Base-by-base conservation (phyloP, 192 early-diverging fungal genomes). In the Phlyctochytrium bullatum region DNA sequence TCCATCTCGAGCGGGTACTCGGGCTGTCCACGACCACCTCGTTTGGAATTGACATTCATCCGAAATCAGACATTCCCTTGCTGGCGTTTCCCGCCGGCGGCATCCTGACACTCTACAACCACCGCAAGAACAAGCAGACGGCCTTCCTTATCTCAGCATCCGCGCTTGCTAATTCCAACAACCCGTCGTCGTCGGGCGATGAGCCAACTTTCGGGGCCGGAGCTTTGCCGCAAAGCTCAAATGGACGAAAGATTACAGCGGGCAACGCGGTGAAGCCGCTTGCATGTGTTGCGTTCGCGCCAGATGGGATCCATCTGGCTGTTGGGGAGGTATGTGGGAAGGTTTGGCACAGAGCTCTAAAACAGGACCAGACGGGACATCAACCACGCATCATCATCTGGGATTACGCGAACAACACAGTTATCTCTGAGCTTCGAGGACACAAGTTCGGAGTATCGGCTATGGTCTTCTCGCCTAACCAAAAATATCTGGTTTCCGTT, bases 81-180 rank as follows among this genome's bases (percentile, higher is more conserved):
- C 74, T 93, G 52, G 90, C 90, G 12, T 92, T 91, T 73, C 83
- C 89, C 0, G 91, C 91, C 47, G 91, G 90, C 16, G 84, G 87
- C 35, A 78, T 85, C 6, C 77, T 92, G 20, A 85, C 91, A 23
- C 72, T 92, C 28, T 93, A 91, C 75, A 89, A 91, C 72, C 83
- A 91, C 70, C 77, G 78, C 36, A 77, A 75, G 32, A 83, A 91
- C 66, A 84, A 83, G 59, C 89, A 91, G 64, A 65, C 88, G 1
- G 82, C 71, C 2, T 84, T 89, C 61, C 67, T 88, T 59, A 36
- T 34, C 27, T 30, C 70, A 30, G 24, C 25, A 34, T 24, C 30
- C 25, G 40, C 40, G 36, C 80, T 73, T 59, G 76, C 52, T 64
- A 77, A 32, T 59, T 71, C 34, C 66, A 69, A 35, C 60, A 60